A percentile compares a stretch with the other conserved stretches of the same genome.
Conservation (phyloP, 305 asterid genomes). For the Plantago rigida region DNA sequence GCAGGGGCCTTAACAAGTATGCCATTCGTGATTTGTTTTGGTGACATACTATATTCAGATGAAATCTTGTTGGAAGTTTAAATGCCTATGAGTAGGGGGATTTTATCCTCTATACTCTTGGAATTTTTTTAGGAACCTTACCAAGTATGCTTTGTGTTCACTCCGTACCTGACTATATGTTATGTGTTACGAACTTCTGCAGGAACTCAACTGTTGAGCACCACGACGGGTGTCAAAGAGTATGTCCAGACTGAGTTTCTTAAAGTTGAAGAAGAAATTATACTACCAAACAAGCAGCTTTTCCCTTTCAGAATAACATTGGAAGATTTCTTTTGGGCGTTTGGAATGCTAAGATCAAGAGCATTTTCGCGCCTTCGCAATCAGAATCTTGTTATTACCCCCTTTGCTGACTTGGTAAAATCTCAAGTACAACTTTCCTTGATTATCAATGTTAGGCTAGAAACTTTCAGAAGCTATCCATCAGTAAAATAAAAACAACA, state of each 20-base stretch:
- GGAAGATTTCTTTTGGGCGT: slow-evolving; percentile 94
- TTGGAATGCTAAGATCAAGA: slow-evolving; percentile 86
- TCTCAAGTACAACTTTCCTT: slow-evolving; percentile 2
- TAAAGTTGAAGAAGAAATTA: slow-evolving; percentile 57
- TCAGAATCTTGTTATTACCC: slow-evolving; percentile 76
- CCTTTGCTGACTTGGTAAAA: slow-evolving; percentile 84
- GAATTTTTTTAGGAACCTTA: not conserved
- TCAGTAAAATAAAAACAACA: no score
- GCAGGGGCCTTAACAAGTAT: no score
- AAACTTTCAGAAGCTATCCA: no score
- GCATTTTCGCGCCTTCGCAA: slow-evolving; percentile 75
- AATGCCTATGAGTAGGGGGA: not conserved
- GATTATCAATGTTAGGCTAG: no score
- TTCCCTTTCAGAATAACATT: slow-evolving; percentile 59
- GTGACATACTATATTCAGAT: not conserved
- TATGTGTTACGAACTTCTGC: slow-evolving; percentile 23
- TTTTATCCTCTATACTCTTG: not conserved
- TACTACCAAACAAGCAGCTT: slow-evolving; percentile 65
- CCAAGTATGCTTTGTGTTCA: not conserved
- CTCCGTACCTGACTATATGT: not conserved
- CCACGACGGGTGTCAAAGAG: slow-evolving; percentile 82
- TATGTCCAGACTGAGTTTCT: slow-evolving; percentile 63
- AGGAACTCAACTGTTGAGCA: slow-evolving; percentile 85
- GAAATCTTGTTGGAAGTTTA: not conserved
- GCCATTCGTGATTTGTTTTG: not conserved